phyloP scores from a whole-genome alignment of 164 flowering plant genomes.

The Magnolia kwangsiensis region DNA sequence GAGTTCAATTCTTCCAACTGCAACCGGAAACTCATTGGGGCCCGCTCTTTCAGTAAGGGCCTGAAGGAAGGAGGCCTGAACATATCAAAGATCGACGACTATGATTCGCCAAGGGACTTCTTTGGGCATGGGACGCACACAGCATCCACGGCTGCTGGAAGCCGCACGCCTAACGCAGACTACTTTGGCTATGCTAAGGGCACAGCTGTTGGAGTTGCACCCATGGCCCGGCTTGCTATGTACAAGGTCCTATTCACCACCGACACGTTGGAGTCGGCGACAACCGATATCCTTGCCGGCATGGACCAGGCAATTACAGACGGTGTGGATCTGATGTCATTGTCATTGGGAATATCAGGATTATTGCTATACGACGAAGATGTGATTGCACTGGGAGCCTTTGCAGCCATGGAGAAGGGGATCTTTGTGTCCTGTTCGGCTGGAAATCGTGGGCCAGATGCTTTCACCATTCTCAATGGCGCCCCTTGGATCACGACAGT shows the following conservation, averaged over 20 bases:
- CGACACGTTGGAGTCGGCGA: no score
- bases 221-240: constrained; percentile 11
- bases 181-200: constrained; percentile 67
- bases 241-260: constrained; percentile 1
- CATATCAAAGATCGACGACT: neutral
- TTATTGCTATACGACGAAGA: neutral
- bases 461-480: constrained; percentile 11
- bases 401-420: constrained; percentile 22
- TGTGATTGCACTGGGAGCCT: constrained; percentile 10
- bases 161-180: constrained; percentile 36
- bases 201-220: constrained; percentile 53
- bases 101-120: constrained; percentile 11
- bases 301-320: constrained; percentile 13
- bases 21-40: constrained; percentile 13
- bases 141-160: constrained; percentile 65
- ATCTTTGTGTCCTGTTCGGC: constrained; percentile 24
- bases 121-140: constrained; percentile 36
- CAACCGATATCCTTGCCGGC: constrained; percentile 12
- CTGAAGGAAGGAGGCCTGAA: neutral
- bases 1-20: constrained; percentile 11
- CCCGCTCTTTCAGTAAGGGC: constrained; percentile 15
- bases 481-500: constrained; percentile 26
- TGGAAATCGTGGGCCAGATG: constrained; percentile 12
- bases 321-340: constrained; percentile 20
- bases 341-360: constrained; percentile 12